Evolutionary conservation across 805 yeast genomes (phyloP).

Genomic region (Hanseniaspora guilliermondii): DNA sequence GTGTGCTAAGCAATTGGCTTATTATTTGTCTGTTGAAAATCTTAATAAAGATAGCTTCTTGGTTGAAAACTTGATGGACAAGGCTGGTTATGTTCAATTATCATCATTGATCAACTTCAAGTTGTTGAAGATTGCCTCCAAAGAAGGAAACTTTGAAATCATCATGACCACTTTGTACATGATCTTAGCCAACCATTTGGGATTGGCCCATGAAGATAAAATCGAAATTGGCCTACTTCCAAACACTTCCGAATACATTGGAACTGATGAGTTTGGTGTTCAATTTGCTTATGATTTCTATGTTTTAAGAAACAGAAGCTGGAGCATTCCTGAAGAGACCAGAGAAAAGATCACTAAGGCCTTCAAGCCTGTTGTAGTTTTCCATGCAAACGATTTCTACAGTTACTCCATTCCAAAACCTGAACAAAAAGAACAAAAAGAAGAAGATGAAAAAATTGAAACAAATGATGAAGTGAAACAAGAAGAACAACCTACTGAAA

Average conservation of each 20-base stretch:
- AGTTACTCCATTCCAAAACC: slow-evolving; percentile 10
- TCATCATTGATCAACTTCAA: slow-evolving; percentile 54
- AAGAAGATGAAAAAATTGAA: background rate
- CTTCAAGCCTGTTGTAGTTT: slow-evolving; percentile 1
- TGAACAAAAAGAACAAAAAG: background rate
- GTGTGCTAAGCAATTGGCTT: slow-evolving; percentile 55
- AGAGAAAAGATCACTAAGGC: slow-evolving; percentile 1
- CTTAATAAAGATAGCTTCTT: slow-evolving; percentile 71
- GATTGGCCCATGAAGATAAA: background rate
- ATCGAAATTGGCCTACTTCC: slow-evolving; percentile 8
- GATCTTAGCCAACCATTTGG: slow-evolving; percentile 15
- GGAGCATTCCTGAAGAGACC: slow-evolving; percentile 10
- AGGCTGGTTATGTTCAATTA: slow-evolving; percentile 60
- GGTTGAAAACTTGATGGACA: slow-evolving; percentile 28
- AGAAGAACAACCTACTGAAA: background rate
- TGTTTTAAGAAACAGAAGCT: slow-evolving; percentile 5
- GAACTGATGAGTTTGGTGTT: slow-evolving; percentile 5
- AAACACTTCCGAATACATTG: slow-evolving; percentile 9
- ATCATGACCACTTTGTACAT: slow-evolving; percentile 27
- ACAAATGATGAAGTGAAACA: background rate
- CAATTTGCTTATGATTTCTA: slow-evolving; percentile 11
- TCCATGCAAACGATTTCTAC: slow-evolving; percentile 7
- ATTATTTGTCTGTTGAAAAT: slow-evolving; percentile 82
- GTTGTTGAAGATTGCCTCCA: slow-evolving; percentile 52
- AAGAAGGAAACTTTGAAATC: slow-evolving; percentile 29